These are phyloP conservation scores for Ophidiomyces ophidiicola DNA, from an alignment of 2,329 filamentous ascomycete genomes.

Conservation along the genomic window DNA sequence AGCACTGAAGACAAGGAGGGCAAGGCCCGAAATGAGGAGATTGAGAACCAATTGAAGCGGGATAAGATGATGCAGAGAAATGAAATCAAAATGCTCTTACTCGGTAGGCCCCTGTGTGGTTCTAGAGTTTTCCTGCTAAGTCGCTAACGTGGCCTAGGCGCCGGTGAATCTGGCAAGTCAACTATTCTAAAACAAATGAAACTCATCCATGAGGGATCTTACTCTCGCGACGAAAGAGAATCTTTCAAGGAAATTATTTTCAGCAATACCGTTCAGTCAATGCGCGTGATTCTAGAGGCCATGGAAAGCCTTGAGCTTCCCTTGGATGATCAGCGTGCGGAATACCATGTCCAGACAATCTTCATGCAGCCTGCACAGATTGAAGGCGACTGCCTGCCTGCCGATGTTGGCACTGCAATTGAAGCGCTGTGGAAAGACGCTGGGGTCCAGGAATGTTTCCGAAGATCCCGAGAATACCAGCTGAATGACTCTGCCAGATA, in stretches of 20 bases:
- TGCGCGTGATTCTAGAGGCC: slow-evolving; percentile 57
- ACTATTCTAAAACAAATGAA: slow-evolving; percentile 97
- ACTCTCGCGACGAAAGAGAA: slow-evolving; percentile 75
- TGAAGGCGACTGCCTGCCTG: slow-evolving; percentile 85
- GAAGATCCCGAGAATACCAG: slow-evolving; percentile 89
- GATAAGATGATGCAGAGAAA: slow-evolving; percentile 98
- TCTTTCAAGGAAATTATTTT: slow-evolving; percentile 62
- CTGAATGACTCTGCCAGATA: slow-evolving; percentile 94
- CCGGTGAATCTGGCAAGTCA: slow-evolving; percentile 94
- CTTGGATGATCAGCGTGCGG: slow-evolving; percentile 79
- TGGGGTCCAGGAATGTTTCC: slow-evolving; percentile 89
- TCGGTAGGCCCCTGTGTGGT: slow-evolving; percentile 53
- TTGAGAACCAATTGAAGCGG: slow-evolving; percentile 97
- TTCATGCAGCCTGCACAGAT: slow-evolving; percentile 98
- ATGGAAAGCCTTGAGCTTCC: slow-evolving; percentile 63
- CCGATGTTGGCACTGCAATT: slow-evolving; percentile 86
- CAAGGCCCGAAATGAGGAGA: slow-evolving; percentile 99
- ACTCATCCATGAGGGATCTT: slow-evolving; percentile 97
- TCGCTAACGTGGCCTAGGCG: slow-evolving; percentile 45
- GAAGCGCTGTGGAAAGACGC: slow-evolving; percentile 85
- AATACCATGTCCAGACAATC: slow-evolving; percentile 96
- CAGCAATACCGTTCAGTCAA: slow-evolving; percentile 58
- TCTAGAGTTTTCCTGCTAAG: slow-evolving; percentile 11
- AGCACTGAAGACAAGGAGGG: slow-evolving; percentile 99
- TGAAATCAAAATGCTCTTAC: slow-evolving; percentile 98